phyloP scores from a whole-genome alignment of 2,329 filamentous ascomycete genomes.

The Daldinia sp. region DNA sequence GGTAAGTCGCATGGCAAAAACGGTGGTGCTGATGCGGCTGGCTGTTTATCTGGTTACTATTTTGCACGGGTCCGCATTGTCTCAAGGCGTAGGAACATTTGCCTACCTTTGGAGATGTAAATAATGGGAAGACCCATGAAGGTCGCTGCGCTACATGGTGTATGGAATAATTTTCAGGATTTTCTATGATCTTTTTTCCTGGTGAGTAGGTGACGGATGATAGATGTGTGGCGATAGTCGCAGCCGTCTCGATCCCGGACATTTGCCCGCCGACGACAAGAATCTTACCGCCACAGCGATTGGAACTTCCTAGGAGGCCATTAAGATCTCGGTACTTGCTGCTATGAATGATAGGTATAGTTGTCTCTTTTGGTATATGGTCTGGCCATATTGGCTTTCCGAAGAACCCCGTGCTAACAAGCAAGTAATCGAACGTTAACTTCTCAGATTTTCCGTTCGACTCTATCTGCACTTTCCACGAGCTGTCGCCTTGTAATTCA shows the following conservation, averaged over 20 bases:
- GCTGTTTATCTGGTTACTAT: slow-evolving; percentile 49
- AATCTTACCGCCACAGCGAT: slow-evolving; percentile 63
- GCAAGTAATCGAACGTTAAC: slow-evolving; percentile 71
- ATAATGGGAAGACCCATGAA: slow-evolving; percentile 74
- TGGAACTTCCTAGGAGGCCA: slow-evolving; percentile 53
- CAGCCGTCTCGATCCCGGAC: slow-evolving; percentile 81
- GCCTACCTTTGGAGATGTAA: slow-evolving; percentile 60
- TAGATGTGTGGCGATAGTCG: slow-evolving; percentile 74
- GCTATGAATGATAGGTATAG: slow-evolving; percentile 70
- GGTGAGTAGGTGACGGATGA: slow-evolving; percentile 69
- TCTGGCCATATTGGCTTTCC: slow-evolving; percentile 65
- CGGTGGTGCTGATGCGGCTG: slow-evolving; percentile 57
- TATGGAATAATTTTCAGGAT: slow-evolving; percentile 63
- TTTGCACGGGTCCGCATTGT: slow-evolving; percentile 23
- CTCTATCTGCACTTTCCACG: slow-evolving; percentile 54
- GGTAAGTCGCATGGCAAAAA: slow-evolving; percentile 78
- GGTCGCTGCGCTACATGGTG: slow-evolving; percentile 75
- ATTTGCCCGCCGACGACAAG: slow-evolving; percentile 82
- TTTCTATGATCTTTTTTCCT: slow-evolving; percentile 49
- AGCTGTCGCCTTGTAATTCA: slow-evolving; percentile 46
- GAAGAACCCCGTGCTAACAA: slow-evolving; percentile 82
- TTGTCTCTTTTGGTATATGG: slow-evolving; percentile 47
- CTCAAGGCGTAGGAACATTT: background rate
- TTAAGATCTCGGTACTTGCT: slow-evolving; percentile 68
- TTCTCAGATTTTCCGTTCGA: slow-evolving; percentile 52